Base-by-base conservation (phyloP, 129 eudicot genomes). In the Pulicaria dysenterica region DNA sequence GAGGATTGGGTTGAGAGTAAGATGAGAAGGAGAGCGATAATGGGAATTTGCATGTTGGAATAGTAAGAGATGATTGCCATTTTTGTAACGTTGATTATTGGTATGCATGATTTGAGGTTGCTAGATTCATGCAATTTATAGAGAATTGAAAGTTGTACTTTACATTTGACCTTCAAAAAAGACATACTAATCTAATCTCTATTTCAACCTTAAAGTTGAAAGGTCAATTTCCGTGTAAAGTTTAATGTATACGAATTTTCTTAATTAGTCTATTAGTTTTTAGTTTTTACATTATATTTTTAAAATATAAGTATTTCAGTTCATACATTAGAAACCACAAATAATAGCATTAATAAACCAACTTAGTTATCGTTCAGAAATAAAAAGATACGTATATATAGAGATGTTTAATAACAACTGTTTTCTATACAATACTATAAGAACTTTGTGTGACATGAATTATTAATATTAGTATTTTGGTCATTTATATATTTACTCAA, bases 41-140 rank as follows among this genome's bases (percentile, higher is more conserved):
- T 66, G 73, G 72, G 14, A 24, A 50, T 48, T 48, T 62, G 70
- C 63, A 73, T 62, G 70, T 62, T 49, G 71, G 41, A 62, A 39
- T 49, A 62, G 31, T 24, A 24, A 62, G 61, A 73, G n/a, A 24
- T 40, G 56, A 42, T 65, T 44, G 58, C 8, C 67, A 55, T 48
- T 37, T 61, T 37, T 60, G 36, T 24, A 24, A 24, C n/a, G n/a
- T n/a, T n/a, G 16, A 24, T 36, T 12, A 6, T 3, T 48, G 34
- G 24, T 24, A 46, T 67, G 59, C 78, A 73, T 73, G 71, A 56
- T 43, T 65, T 75, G 48, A 62, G 37, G 42, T 19, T 16, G 5
- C 7, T 44, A 31, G 45, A 0, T 55, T 10, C 73, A 65, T 66
- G 67, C 73, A 43, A 74, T 75, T 31, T 75, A 75, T 75, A 75